Percentiles rank a stretch among this genome's conserved stretches.
These are phyloP conservation scores for Spathaspora gorwiae DNA, from an alignment of 805 yeast genomes.

Conservation along the genomic window DNA sequence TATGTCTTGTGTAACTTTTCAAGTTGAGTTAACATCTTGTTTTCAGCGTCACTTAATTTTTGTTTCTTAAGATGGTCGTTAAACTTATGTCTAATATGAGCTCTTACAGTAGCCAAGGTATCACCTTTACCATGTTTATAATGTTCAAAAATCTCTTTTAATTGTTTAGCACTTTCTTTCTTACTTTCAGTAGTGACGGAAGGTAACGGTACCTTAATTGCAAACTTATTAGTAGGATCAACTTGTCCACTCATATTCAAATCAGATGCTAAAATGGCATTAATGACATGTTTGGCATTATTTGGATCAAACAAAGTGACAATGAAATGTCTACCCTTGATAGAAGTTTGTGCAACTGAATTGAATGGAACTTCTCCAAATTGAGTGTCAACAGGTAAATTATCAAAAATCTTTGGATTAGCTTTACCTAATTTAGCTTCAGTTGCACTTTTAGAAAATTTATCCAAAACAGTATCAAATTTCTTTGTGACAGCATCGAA, in stretches of 20 bases:
- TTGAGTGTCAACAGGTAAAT: slow-evolving; percentile 46
- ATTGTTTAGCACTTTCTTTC: slow-evolving; percentile 49
- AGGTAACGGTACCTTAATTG: slow-evolving; percentile 70
- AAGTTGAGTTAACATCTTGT: slow-evolving; percentile 52
- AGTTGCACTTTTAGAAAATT: slow-evolving; percentile 51
- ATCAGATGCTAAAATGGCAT: slow-evolving; percentile 64
- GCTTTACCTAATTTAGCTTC: slow-evolving; percentile 69
- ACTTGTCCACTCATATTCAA: slow-evolving; percentile 77
- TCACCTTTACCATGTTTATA: slow-evolving; percentile 52
- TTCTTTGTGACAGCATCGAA: slow-evolving; percentile 35
- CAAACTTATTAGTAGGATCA: slow-evolving; percentile 68
- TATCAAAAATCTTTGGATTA: slow-evolving; percentile 62
- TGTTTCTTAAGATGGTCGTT: slow-evolving; percentile 50
- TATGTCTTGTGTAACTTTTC: slow-evolving; percentile 70
- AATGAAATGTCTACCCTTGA: slow-evolving; percentile 63
- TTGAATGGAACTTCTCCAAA: slow-evolving; percentile 48
- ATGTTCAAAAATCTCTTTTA: slow-evolving; percentile 65
- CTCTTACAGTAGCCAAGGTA: slow-evolving; percentile 38
- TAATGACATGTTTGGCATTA: slow-evolving; percentile 62
- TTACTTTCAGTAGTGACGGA: slow-evolving; percentile 67
- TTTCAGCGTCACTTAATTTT: slow-evolving; percentile 52
- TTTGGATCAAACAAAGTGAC: slow-evolving; percentile 88
- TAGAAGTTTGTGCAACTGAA: slow-evolving; percentile 64
- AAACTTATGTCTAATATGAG: slow-evolving; percentile 54
- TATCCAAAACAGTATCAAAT: slow-evolving; percentile 47